Conservation (phyloP, 352 stramenopile species). For the Phytopythium delawarense region DNA sequence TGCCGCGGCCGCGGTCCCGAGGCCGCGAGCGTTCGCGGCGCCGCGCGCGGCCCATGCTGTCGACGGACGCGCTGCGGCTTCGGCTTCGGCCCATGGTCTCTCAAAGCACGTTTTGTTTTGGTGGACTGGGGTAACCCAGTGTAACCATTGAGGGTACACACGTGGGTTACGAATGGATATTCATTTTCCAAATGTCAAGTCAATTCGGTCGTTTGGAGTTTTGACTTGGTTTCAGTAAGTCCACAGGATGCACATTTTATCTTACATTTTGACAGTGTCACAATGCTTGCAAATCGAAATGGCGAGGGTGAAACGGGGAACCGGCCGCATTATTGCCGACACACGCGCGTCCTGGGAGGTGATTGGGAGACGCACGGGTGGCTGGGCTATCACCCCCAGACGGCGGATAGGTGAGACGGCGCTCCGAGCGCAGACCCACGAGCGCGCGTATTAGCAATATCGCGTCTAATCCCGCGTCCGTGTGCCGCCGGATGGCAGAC, state of each 20-base stretch:
- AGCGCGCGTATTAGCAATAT: too few relatives aligned
- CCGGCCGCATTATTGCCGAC: neutral
- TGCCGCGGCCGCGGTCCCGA: constrained; percentile 10
- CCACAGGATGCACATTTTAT: too few relatives aligned
- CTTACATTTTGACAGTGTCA: neutral
- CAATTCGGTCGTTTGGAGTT: too few relatives aligned
- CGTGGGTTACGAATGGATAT: too few relatives aligned
- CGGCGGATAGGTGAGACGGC: neutral
- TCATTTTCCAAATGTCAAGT: too few relatives aligned
- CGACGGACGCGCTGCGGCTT: constrained; percentile 55
- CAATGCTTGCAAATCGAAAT: neutral
- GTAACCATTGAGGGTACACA: too few relatives aligned
- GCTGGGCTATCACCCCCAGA: neutral
- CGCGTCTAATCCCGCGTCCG: neutral
- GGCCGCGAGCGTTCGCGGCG: constrained; percentile 13
- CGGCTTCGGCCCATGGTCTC: constrained; percentile 17
- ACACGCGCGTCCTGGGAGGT: neutral
- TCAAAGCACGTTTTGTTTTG: neutral
- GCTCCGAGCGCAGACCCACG: neutral
- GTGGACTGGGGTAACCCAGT: too few relatives aligned
- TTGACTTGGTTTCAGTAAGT: too few relatives aligned
- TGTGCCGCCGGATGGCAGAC: neutral
- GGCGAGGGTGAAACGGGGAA: neutral
- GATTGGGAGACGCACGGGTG: neutral
- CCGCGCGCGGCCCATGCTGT: constrained; percentile 51